Conservation (phyloP, 176 grass and related monocot genomes). For the Puccinellia tenuiflora region DNA sequence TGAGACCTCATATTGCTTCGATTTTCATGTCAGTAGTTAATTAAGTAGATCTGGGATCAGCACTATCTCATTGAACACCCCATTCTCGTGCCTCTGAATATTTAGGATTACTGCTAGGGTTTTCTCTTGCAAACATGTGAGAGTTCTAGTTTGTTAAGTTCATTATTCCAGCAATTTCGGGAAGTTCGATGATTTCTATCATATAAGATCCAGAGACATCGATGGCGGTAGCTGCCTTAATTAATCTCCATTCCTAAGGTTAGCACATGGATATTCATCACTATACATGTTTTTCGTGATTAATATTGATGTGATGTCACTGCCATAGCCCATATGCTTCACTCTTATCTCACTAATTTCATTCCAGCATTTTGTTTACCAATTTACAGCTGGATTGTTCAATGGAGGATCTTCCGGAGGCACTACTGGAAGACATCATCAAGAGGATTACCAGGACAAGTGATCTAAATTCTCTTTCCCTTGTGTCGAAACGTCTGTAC, state of each 20-base stretch:
- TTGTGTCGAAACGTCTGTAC: constrained; percentile 35
- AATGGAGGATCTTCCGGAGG: too few relatives aligned
- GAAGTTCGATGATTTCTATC: too few relatives aligned
- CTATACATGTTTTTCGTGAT: neutral
- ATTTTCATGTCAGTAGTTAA: neutral
- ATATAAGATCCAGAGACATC: too few relatives aligned
- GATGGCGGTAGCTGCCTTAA: neutral
- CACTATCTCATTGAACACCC: neutral
- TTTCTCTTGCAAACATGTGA: too few relatives aligned
- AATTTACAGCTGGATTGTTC: neutral
- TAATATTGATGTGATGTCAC: too few relatives aligned
- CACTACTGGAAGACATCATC: too few relatives aligned
- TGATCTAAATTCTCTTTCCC: constrained; percentile 14
- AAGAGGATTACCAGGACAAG: too few relatives aligned
- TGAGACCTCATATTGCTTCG: neutral
- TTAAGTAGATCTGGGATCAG: neutral
- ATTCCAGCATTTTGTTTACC: neutral
- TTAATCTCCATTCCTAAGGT: neutral
- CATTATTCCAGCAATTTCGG: too few relatives aligned
- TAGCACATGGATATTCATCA: neutral
- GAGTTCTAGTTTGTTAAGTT: too few relatives aligned
- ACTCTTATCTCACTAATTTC: neutral
- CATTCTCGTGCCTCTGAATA: neutral
- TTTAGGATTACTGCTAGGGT: too few relatives aligned
- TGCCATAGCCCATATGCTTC: neutral